These are phyloP conservation scores for Gossypium trilobum DNA, from an alignment of 441 rosid species.

Conservation along the genomic window DNA sequence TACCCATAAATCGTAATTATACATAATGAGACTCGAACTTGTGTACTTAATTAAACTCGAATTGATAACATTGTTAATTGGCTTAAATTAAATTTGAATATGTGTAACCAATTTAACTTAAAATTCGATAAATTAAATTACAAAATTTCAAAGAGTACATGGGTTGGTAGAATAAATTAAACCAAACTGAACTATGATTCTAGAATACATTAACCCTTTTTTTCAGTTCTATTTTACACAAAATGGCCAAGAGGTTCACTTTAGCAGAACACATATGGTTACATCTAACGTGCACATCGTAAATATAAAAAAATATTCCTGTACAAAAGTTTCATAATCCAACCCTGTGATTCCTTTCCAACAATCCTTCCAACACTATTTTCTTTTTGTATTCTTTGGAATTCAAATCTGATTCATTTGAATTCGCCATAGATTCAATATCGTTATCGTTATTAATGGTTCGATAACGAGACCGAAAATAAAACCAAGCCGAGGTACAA, in stretches of 20 bases:
- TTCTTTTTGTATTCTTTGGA: constrained; percentile 47
- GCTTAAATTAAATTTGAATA: no score
- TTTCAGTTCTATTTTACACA: constrained; percentile 1
- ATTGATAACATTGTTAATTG: no score
- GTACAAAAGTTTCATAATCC: neutral
- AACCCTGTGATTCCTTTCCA: constrained; percentile 34
- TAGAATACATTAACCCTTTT: neutral
- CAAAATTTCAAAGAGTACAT: no score
- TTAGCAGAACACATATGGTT: neutral
- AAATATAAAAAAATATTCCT: neutral
- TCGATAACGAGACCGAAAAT: constrained; percentile 37
- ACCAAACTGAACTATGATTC: neutral
- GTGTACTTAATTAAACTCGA: no score
- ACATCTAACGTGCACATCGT: constrained; percentile 6
- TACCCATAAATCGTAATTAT: no score
- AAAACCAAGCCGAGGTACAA: constrained; percentile 66
- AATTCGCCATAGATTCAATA: neutral
- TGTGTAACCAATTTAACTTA: no score
- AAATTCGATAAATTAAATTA: no score
- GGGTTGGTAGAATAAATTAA: no score
- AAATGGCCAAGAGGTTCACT: constrained; percentile 9
- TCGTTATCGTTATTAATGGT: neutral
- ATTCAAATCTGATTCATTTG: constrained; percentile 20
- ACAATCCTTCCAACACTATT: constrained; percentile 64
- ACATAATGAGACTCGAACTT: no score